Conservation (phyloP, 352 stramenopile genomes). For the Pythium angustatum region DNA sequence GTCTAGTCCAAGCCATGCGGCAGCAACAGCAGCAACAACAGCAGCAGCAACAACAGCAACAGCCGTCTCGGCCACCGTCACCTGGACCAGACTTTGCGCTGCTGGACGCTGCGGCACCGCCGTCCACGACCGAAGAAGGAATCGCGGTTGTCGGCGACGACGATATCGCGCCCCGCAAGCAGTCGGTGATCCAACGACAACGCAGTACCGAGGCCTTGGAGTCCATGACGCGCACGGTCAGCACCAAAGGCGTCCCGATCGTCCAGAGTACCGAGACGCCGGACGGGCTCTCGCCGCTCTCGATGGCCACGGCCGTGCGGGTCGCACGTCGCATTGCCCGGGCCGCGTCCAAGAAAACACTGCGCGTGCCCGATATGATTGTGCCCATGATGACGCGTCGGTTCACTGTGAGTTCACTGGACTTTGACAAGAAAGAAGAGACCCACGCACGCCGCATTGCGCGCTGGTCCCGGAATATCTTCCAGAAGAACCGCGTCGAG, state of each 20-base stretch:
- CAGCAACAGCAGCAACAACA: no score
- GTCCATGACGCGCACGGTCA: slow-evolving; percentile 15
- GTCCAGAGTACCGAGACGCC: background rate
- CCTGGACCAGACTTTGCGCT: background rate
- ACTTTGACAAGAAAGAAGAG: slow-evolving; percentile 13
- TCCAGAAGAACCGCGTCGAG: slow-evolving; percentile 17
- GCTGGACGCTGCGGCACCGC: background rate
- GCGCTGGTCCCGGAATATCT: slow-evolving; percentile 15
- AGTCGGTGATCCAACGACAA: background rate
- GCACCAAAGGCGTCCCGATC: slow-evolving; percentile 9
- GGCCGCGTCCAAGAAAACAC: slow-evolving; percentile 16
- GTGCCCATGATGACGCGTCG: slow-evolving; percentile 41
- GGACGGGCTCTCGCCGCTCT: background rate
- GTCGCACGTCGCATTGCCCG: slow-evolving; percentile 11
- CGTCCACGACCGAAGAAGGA: background rate
- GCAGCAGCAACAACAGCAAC: slow-evolving; percentile 31
- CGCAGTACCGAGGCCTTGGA: background rate
- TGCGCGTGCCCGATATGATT: slow-evolving; percentile 20
- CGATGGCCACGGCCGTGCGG: slow-evolving; percentile 10
- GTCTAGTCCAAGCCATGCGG: slow-evolving; percentile 34
- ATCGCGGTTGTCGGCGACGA: background rate
- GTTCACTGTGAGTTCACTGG: slow-evolving; percentile 40
- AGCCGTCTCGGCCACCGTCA: background rate
- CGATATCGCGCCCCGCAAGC: background rate
- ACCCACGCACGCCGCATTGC: slow-evolving; percentile 8